Evolutionary conservation across 192 early-diverging fungal species (phyloP).

Genomic region (Pilaira anomala): DNA sequence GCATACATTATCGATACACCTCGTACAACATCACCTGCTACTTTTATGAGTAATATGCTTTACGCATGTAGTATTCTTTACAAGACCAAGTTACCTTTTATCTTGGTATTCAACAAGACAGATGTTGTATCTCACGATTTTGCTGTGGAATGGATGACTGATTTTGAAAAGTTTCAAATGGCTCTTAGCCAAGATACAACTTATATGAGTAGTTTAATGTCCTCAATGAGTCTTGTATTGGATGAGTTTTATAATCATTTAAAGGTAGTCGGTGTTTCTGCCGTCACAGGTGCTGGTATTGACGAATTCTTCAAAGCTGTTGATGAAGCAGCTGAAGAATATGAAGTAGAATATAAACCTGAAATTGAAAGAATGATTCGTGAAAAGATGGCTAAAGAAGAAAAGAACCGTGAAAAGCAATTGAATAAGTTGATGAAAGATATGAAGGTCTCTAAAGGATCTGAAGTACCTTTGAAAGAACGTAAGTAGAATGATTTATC

Average conservation of each 20-base stretch:
- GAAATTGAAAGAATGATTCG: slow-evolving; percentile 71
- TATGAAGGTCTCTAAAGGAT: slow-evolving; percentile 67
- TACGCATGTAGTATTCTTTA: slow-evolving; percentile 96
- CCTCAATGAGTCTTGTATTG: slow-evolving; percentile 92
- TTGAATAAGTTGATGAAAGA: slow-evolving; percentile 84
- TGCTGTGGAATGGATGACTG: slow-evolving; percentile 94
- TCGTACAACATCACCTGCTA: slow-evolving; percentile 83
- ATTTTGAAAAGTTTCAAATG: slow-evolving; percentile 92
- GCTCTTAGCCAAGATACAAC: slow-evolving; percentile 78
- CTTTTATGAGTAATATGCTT: slow-evolving; percentile 99
- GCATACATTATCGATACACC: slow-evolving; percentile 97
- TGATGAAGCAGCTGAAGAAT: slow-evolving; percentile 78
- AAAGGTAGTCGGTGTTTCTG: slow-evolving; percentile 83
- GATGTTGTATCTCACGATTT: slow-evolving; percentile 90
- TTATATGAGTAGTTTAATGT: slow-evolving; percentile 92
- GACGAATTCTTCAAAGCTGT: slow-evolving; percentile 84
- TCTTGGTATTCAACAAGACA: slow-evolving; percentile 95
- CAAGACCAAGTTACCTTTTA: slow-evolving; percentile 94
- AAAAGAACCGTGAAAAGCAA: slow-evolving; percentile 59
- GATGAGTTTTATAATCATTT: slow-evolving; percentile 94
- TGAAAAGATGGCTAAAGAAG: slow-evolving; percentile 66
- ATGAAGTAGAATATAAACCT: slow-evolving; percentile 85
- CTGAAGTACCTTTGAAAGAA: slow-evolving; percentile 39
- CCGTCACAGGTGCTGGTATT: slow-evolving; percentile 91
- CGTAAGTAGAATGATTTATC: slow-evolving; percentile 5